These are phyloP conservation scores for Colletotrichum trifolii DNA, from an alignment of 2,329 filamentous ascomycete species.

Conservation along the genomic window DNA sequence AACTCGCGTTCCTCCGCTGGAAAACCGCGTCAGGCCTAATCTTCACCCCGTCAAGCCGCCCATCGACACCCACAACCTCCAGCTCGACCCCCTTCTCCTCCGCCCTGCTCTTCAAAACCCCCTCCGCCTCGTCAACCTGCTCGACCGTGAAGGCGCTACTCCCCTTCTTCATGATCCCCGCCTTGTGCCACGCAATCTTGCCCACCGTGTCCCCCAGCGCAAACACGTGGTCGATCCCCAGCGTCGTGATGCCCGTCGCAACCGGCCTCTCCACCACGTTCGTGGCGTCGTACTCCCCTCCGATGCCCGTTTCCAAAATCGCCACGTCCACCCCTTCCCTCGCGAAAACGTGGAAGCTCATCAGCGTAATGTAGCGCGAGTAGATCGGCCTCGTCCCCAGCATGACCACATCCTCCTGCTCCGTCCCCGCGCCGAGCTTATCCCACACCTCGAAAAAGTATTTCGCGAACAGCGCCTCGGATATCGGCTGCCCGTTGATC, in stretches of 20 bases:
- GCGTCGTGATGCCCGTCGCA: slow-evolving; percentile 78
- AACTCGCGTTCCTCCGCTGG: slow-evolving; percentile 68
- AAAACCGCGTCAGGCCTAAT: slow-evolving; percentile 63
- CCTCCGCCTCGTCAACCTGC: slow-evolving; percentile 49
- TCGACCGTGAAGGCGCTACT: slow-evolving; percentile 51
- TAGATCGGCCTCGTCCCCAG: slow-evolving; percentile 83
- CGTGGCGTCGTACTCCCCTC: slow-evolving; percentile 92
- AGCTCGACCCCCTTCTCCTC: slow-evolving; percentile 57
- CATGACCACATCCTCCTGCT: slow-evolving; percentile 58
- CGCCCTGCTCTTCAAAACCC: slow-evolving; percentile 70
- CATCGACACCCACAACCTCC: slow-evolving; percentile 22
- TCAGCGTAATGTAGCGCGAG: slow-evolving; percentile 89
- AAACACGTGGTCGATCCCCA: slow-evolving; percentile 87
- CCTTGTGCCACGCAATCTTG: slow-evolving; percentile 91
- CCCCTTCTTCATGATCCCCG: slow-evolving; percentile 81
- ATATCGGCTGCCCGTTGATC: slow-evolving; percentile 78
- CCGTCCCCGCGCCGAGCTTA: slow-evolving; percentile 56
- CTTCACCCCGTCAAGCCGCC: slow-evolving; percentile 56
- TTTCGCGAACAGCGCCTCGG: slow-evolving; percentile 74
- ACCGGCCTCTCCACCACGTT: slow-evolving; percentile 73
- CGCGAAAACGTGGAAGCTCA: slow-evolving; percentile 87
- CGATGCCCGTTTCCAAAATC: slow-evolving; percentile 93
- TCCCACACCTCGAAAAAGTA: slow-evolving; percentile 92
- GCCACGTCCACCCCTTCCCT: slow-evolving; percentile 80
- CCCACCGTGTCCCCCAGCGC: slow-evolving; percentile 84